Base-by-base conservation (phyloP, 1,284 basidiomycete species). In the Rhodotorula sp. region DNA sequence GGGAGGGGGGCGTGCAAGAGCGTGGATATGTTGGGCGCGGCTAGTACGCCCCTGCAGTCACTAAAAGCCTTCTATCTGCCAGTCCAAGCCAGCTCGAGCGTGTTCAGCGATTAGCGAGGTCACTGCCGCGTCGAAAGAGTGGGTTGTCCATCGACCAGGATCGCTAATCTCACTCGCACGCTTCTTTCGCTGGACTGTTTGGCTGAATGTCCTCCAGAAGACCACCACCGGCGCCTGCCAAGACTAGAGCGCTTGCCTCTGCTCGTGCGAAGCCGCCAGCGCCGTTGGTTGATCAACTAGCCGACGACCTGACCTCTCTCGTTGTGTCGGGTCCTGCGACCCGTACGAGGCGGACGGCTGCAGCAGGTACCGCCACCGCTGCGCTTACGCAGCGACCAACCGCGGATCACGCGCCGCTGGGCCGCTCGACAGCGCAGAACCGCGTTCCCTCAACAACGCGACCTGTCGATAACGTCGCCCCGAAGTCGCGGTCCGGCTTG, bases 141-240 rank as follows among this genome's bases (percentile, higher is more conserved):
- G 39, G 39, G 39, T 44, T 44, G 39, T 17, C 19, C 39, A 15
- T 44, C 39, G 39, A 44, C 39, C 39, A 44, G 39, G 39, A 44
- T 17, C 39, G 39, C 39, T 44, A 44, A 10, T 44, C 39, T 44
- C 39, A 17, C 39, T 44, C 13, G 13, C 39, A 44, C 39, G 39
- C 39, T 44, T 13, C 3, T 44, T 44, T 15, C 19, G 39, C 39
- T 44, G 39, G 39, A 44, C 39, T 44, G 39, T 4, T 17, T 44
- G 39, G 3, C 13, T 15, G 13, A 9, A 63, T 64, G 56, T 44
- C 48, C 39, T 24, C 55, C 29, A 24, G 56, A 20, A 57, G 62
- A 48, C 65, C 62, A 1, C 69, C 74, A 2, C 46, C 66, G 2
- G 66, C 68, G 10, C 61, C 68, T 0, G 30, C 53, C 7, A 72